Evolutionary conservation across 768 basidiomycete species (phyloP), one percentile per base, ranked within the genome.

Genomic region (Auriscalpium vulgare): DNA sequence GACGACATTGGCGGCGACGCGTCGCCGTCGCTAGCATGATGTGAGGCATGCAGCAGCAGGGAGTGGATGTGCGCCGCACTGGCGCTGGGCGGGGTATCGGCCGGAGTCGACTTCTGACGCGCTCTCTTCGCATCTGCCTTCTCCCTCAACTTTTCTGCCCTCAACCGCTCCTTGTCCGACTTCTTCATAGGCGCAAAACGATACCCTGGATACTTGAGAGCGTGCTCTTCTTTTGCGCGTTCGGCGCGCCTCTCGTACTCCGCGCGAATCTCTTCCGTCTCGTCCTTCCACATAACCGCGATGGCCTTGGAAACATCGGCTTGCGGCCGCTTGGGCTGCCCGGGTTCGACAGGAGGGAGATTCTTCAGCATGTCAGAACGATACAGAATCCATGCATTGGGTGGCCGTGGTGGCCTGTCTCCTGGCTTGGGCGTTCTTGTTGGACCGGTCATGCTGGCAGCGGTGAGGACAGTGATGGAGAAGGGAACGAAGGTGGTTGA

Each of bases 301-400:
- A 78, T 75, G 40, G 71, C 54, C 63, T 73, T 75, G 44, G 75
- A 76, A 54, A 77, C 68, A 50, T 73, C 71, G 2, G 74, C 75
- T 61, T 77, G 76, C 9, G 73, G 70, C 10, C 67, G 66, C 47
- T 65, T 59, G 0, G 66, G 57, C 57, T 63, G 62, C 35, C 59
- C 69, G 7, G 54, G 23, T 34, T 61, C 37, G 50, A 63, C 51
- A 17, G 64, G 59, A 17, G 66, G 65, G 53, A 75, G 66, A 11
- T 69, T 63, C 51, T 64, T 68, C 21, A 78, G 66, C 55, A 70
- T 73, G 55, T 74, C 73, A 6, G 75, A 76, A n/a, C 78, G 72
- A 59, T 78, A 79, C 11, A 79, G 62, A 59, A 79, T 78, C 78
- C 78, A 78, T 9, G 77, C 74, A 62, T 78, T 79, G 35, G 74